phyloP scores from a whole-genome alignment of 768 basidiomycete genomes.

The Naganishia vishniacii region DNA sequence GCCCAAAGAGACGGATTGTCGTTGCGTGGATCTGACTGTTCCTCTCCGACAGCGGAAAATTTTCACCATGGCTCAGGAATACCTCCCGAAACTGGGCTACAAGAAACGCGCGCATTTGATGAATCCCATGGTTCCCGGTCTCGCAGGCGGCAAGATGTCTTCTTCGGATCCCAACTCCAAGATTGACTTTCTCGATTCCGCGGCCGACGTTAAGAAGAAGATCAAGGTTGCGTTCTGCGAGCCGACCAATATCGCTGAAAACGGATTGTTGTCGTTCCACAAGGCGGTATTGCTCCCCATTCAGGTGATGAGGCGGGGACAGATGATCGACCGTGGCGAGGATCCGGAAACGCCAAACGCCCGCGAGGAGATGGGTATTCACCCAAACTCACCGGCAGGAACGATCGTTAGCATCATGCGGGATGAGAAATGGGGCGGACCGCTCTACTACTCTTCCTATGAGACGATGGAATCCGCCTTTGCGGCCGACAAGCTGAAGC shows the following conservation, averaged over 20 bases:
- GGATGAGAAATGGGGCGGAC: constrained; percentile 68
- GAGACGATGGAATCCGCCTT: constrained; percentile 69
- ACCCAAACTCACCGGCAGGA: constrained; percentile 67
- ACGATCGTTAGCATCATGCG: constrained; percentile 74
- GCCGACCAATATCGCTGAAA: constrained; percentile 79
- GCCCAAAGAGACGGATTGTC: no score
- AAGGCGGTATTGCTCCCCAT: constrained; percentile 84
- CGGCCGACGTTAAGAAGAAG: constrained; percentile 78
- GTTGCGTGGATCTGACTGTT: neutral
- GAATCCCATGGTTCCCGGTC: constrained; percentile 95
- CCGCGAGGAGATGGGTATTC: constrained; percentile 61
- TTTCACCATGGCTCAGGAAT: constrained; percentile 94
- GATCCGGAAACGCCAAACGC: constrained; percentile 48
- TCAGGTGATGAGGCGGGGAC: constrained; percentile 66
- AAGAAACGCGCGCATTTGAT: constrained; percentile 91
- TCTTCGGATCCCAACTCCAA: constrained; percentile 96
- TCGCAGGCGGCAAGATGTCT: constrained; percentile 95
- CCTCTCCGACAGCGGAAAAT: constrained; percentile 71
- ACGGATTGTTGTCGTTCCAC: constrained; percentile 80
- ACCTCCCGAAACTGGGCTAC: constrained; percentile 90
- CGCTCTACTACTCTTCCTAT: constrained; percentile 66
- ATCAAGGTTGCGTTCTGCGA: constrained; percentile 90
- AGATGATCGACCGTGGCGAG: constrained; percentile 50
- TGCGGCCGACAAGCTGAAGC: constrained; percentile 69
- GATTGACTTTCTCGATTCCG: constrained; percentile 90